A percentile compares a stretch with the other conserved stretches of the same genome.
phyloP scores from a whole-genome alignment of 306 rosid species.

The Medicago arabica region DNA sequence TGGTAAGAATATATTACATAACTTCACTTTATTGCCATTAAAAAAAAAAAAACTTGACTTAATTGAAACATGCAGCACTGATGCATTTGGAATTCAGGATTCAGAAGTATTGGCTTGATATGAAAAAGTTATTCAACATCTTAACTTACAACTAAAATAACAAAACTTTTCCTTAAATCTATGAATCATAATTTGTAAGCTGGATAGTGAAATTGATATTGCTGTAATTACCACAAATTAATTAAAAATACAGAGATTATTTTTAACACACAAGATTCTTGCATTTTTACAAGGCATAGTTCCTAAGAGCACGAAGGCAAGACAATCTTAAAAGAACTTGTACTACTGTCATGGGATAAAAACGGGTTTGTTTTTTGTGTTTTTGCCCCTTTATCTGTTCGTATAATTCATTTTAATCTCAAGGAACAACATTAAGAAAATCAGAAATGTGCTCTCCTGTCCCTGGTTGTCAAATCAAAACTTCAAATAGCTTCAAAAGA shows the following conservation, averaged over 20 bases:
- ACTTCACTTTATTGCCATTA: neutral
- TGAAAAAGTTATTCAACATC: neutral
- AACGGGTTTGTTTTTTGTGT: neutral
- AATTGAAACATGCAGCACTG: constrained; percentile 15
- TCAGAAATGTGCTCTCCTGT: constrained; percentile 6
- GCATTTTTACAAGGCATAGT: neutral
- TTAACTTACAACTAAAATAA: neutral
- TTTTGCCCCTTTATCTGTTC: neutral
- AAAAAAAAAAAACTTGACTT: neutral
- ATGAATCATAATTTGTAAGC: constrained; percentile 6
- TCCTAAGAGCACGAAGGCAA: constrained; percentile 14
- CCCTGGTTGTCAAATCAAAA: constrained; percentile 14
- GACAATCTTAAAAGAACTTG: neutral
- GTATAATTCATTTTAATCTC: neutral
- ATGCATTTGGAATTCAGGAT: constrained; percentile 17
- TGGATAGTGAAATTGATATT: neutral
- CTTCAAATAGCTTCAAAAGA: constrained; percentile 16
- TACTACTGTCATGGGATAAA: constrained; percentile 22
- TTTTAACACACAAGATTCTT: neutral
- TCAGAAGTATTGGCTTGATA: too few species aligned
- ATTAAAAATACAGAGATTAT: neutral
- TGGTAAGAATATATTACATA: neutral
- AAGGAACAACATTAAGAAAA: constrained; percentile 4
- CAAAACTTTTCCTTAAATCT: neutral
- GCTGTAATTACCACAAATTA: neutral